Base-by-base conservation (phyloP, 1,139 yeast genomes). In the Saccharomyces pastorianus region DNA sequence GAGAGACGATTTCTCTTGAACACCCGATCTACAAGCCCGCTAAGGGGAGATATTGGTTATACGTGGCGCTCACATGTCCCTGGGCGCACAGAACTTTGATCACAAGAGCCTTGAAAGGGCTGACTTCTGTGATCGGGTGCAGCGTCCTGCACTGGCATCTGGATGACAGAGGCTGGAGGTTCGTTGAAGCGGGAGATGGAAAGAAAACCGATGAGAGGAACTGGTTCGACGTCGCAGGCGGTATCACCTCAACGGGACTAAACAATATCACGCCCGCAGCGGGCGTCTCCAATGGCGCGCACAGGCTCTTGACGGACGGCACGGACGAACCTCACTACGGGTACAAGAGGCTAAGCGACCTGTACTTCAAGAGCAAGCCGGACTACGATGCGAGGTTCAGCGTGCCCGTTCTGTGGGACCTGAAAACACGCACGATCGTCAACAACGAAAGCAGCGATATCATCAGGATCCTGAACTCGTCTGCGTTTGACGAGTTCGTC, bases 381-480 rank as follows among this genome's bases (percentile, higher is more conserved):
- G 79, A 85, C 42, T 91, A 89, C 69, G 73, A 69, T 17, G 96
- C 95, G 4, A 77, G 97, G 59, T 87, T 81, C 68, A 90, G 97
- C 1, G 98, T 91, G 46, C 98, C 98, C 1, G 87, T 90, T 1
- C 76, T 91, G 62, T 91, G 96, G 95, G 98, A 91, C 70, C 86
- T 80, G 66, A 84, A 90, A 71, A 78, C 79, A 44, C 73, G 81
- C 56, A 87, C 96, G 2, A 87, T 91, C 69, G 98, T 91, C 56
- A 88, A 81, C 74, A 91, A 91, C 68, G 98, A 91, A 71, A 84
- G 95, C 56, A 76, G 93, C 38, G 97, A 91, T 68, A 88, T 91
- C 63, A 82, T 93, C 61, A 81, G 97, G 62, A 87, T 89, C 75
- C 73, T 91, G 61, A 85, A 88, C 69, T 61, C 64, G 47, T 76